Percentiles rank a stretch among this genome's conserved stretches.
phyloP scores from a whole-genome alignment of 2,329 filamentous ascomycete species.

The Alternaria rosae region DNA sequence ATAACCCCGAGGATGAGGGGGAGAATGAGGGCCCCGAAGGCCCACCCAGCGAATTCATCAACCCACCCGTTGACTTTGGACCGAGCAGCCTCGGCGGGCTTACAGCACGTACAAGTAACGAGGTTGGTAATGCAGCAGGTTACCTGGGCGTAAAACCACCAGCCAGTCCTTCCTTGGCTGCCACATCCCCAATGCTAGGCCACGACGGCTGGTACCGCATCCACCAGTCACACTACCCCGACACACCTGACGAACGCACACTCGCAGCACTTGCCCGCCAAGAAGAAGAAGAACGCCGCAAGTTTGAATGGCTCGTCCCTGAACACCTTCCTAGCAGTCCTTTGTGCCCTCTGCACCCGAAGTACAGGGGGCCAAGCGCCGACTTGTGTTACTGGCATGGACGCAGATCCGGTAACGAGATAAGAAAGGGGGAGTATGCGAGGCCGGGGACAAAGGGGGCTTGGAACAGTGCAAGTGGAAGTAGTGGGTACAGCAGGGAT shows the following conservation, averaged over 20 bases:
- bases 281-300: constrained; percentile 36
- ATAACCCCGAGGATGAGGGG: constrained; percentile 10
- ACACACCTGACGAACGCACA: constrained; percentile 7
- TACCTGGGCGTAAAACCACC: constrained; percentile 19
- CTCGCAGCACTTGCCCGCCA: constrained; percentile 15
- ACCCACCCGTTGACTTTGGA: constrained; percentile 2
- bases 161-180: not conserved
- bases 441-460: constrained; percentile 5
- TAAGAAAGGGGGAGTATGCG: constrained; percentile 14
- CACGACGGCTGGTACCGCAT: constrained; percentile 26
- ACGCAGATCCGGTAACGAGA: constrained; percentile 37
- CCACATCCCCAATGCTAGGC: constrained; percentile 1
- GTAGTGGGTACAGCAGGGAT: not conserved
- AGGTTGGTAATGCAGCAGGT: not conserved
- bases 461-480: not conserved
- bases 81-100: constrained; percentile 8
- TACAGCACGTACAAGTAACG: not conserved
- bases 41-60: not conserved
- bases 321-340: constrained; percentile 56
- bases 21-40: constrained; percentile 38
- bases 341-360: constrained; percentile 53
- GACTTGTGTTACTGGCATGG: constrained; percentile 55
- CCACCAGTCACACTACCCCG: constrained; percentile 7
- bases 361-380: constrained; percentile 48
- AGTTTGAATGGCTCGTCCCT: constrained; percentile 52